Percentiles rank a stretch among this genome's conserved stretches.
These are phyloP conservation scores for Fragaria vesca DNA, from an alignment of 306 rosid species.

Conservation along the genomic window DNA sequence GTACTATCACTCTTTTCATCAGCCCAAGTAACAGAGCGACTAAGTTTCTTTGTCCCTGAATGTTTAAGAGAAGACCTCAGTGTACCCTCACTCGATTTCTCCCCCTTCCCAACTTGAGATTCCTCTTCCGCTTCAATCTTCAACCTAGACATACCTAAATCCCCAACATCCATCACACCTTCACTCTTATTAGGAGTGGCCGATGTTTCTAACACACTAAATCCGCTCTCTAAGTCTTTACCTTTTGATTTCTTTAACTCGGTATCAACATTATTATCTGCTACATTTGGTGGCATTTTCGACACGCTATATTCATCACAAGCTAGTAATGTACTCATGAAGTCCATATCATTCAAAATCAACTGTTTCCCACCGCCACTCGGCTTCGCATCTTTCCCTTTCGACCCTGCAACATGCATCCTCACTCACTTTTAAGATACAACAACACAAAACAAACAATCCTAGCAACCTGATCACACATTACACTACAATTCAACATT, in stretches of 20 bases:
- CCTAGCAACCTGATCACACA: slow-evolving; percentile 22
- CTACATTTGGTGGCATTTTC: slow-evolving; percentile 44
- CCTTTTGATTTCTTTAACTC: slow-evolving; percentile 31
- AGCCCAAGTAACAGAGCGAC: slow-evolving; percentile 88
- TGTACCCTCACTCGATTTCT: slow-evolving; percentile 28
- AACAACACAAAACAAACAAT: slow-evolving; percentile 1
- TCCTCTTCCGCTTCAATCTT: slow-evolving; percentile 32
- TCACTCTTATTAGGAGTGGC: slow-evolving; percentile 30
- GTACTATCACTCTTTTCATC: slow-evolving; percentile 47
- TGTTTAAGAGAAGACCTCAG: slow-evolving; percentile 69
- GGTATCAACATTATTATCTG: slow-evolving; percentile 31
- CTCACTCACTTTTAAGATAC: slow-evolving; percentile 38
- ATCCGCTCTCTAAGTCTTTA: slow-evolving; percentile 19
- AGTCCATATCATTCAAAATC: slow-evolving; percentile 54
- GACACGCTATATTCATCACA: slow-evolving; percentile 81
- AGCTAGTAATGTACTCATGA: slow-evolving; percentile 58
- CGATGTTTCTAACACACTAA: slow-evolving; percentile 37
- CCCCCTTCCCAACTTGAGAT: slow-evolving; percentile 30
- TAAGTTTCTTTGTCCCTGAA: slow-evolving; percentile 47
- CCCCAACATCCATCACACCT: neutral
- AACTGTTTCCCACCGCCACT: slow-evolving; percentile 27
- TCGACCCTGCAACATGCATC: slow-evolving; percentile 66
- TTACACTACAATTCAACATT: slow-evolving; percentile 12
- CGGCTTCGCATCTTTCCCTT: slow-evolving; percentile 37
- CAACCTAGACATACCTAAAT: slow-evolving; percentile 8